Evolutionary conservation across 2,329 filamentous ascomycete genomes (phyloP).

Genomic region (Niveomyces coronatus): DNA sequence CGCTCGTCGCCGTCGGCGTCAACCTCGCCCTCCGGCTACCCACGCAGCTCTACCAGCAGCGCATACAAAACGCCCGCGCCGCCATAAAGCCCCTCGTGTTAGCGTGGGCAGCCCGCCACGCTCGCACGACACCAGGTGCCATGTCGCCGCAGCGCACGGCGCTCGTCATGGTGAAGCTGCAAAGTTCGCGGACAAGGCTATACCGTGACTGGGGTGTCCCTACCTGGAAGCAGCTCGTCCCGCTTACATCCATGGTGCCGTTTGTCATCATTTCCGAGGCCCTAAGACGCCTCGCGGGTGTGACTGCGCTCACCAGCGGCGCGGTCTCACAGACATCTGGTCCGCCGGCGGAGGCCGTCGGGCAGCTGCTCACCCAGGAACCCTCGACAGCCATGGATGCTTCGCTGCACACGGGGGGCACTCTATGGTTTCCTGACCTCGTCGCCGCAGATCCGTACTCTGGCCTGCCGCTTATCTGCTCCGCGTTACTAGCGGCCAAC

Average conservation of each 20-base stretch:
- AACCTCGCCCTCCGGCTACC: slow-evolving; percentile 37
- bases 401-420: slow-evolving; percentile 36
- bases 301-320: slow-evolving; percentile 14
- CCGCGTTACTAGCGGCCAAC: slow-evolving; percentile 19
- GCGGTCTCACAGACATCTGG: background rate
- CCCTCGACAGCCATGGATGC: slow-evolving; percentile 16
- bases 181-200: slow-evolving; percentile 23
- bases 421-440: slow-evolving; percentile 46
- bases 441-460: slow-evolving; percentile 40
- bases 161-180: slow-evolving; percentile 16
- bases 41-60: slow-evolving; percentile 29
- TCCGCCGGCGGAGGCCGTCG: slow-evolving; percentile 3
- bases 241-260: slow-evolving; percentile 32
- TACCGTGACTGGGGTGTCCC: slow-evolving; percentile 32
- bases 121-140: slow-evolving; percentile 1
- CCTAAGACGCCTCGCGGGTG: slow-evolving; percentile 34
- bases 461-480: slow-evolving; percentile 32
- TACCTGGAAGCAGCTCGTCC: slow-evolving; percentile 33
- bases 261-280: slow-evolving; percentile 42
- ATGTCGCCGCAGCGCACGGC: slow-evolving; percentile 12
- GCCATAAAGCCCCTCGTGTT: slow-evolving; percentile 20
- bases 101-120: slow-evolving; percentile 23
- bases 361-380: slow-evolving; percentile 2
- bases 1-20: slow-evolving; percentile 38
- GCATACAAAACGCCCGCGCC: slow-evolving; percentile 20